These are phyloP conservation scores for Cladophialophora immunda DNA, from an alignment of 2,329 filamentous ascomycete genomes.

Conservation along the genomic window DNA sequence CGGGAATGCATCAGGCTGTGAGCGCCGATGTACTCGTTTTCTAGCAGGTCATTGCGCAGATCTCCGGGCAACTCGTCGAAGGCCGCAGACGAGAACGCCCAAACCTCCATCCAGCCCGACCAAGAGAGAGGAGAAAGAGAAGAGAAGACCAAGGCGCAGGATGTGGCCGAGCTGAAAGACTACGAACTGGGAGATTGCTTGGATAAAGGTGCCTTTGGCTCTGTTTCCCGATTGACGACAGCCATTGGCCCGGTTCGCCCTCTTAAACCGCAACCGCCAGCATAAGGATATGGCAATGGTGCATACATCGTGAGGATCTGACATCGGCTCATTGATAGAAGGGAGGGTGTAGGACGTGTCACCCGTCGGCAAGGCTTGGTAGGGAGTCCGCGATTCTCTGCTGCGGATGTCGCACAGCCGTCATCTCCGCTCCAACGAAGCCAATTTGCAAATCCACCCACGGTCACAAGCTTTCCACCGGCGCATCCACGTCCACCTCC, in stretches of 20 bases:
- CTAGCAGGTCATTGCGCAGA: conserved; percentile 47
- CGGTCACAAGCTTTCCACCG: too few species aligned
- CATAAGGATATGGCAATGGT: background rate
- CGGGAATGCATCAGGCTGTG: conserved; percentile 63
- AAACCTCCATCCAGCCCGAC: conserved; percentile 54
- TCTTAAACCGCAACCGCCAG: too few species aligned
- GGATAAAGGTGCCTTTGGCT: conserved; percentile 95
- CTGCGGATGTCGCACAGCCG: too few species aligned
- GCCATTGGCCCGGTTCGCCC: too few species aligned
- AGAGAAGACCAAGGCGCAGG: conserved; percentile 60
- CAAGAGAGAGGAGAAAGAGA: conserved; percentile 60
- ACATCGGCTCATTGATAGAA: background rate
- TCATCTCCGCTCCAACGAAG: too few species aligned
- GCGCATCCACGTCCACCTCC: too few species aligned
- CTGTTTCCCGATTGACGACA: conserved; percentile 96
- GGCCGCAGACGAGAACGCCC: conserved; percentile 55
- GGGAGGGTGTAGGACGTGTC: conserved; percentile 1
- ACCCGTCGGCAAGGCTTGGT: background rate
- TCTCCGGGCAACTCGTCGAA: conserved; percentile 56
- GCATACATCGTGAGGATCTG: background rate
- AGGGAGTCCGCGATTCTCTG: conserved; percentile 11
- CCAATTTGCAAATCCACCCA: too few species aligned
- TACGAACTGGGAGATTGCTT: conserved; percentile 86
- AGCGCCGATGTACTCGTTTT: conserved; percentile 57
- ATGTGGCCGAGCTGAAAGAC: conserved; percentile 61